phyloP scores from a whole-genome alignment of 23 red algal genomes.

The Pyropia haitanensis region DNA sequence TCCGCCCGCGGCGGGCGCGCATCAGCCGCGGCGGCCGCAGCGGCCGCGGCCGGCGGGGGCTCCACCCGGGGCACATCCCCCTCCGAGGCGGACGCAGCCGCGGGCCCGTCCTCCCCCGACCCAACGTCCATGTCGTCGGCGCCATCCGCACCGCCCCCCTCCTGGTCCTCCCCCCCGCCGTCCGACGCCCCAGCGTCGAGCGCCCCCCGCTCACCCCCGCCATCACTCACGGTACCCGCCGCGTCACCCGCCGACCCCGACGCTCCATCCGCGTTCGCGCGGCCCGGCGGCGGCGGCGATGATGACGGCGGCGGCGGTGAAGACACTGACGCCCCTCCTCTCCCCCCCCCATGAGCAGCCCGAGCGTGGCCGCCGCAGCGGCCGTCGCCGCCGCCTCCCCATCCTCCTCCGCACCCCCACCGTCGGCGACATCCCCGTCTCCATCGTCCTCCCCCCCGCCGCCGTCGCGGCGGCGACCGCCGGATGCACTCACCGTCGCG shows the following conservation, averaged over 20 bases:
- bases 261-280: not conserved
- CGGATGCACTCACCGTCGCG: too few species aligned
- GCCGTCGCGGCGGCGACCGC: too few species aligned
- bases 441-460: too few species aligned
- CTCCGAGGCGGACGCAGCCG: too few species aligned
- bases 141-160: constrained; percentile 3
- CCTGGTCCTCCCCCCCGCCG: not conserved
- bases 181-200: not conserved
- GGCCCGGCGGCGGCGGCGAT: not conserved
- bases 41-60: too few species aligned
- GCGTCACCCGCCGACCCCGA: not conserved
- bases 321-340: not conserved
- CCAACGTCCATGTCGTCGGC: too few species aligned
- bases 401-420: not conserved
- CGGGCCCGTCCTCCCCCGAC: too few species aligned
- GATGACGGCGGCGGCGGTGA: not conserved
- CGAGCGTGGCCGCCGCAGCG: not conserved
- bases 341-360: not conserved
- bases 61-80: too few species aligned
- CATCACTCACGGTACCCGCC: not conserved
- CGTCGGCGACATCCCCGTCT: too few species aligned
- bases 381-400: not conserved
- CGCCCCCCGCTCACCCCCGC: not conserved
- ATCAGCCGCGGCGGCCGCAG: too few species aligned
- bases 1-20: too few species aligned